These are phyloP conservation scores for Trametes cubensis DNA, from an alignment of 768 basidiomycete genomes.

Conservation along the genomic window DNA sequence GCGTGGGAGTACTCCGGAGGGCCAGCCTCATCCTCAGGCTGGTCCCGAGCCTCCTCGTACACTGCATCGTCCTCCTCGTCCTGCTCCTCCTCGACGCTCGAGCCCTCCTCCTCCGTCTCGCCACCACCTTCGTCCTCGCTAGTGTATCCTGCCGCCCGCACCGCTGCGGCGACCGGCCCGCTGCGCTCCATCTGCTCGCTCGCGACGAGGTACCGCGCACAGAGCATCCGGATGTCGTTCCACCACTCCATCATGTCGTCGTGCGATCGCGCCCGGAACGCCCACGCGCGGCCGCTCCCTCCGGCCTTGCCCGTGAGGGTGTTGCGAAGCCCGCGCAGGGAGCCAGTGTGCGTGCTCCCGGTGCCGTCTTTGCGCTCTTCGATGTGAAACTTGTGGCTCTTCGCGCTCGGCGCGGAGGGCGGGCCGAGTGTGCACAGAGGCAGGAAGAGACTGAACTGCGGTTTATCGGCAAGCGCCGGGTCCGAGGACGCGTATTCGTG, in stretches of 20 bases:
- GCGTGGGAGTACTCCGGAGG: slow-evolving; percentile 65
- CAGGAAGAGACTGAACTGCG: slow-evolving; percentile 86
- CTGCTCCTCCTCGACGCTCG: slow-evolving; percentile 53
- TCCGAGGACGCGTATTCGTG: slow-evolving; percentile 89
- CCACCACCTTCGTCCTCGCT: slow-evolving; percentile 72
- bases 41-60: slow-evolving; percentile 50
- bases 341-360: slow-evolving; percentile 65
- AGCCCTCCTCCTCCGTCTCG: slow-evolving; percentile 63
- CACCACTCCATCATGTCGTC: slow-evolving; percentile 99
- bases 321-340: slow-evolving; percentile 40
- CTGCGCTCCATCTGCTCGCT: slow-evolving; percentile 91
- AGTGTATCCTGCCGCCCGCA: slow-evolving; percentile 85
- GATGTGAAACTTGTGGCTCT: slow-evolving; percentile 95
- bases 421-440: slow-evolving; percentile 96
- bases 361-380: slow-evolving; percentile 86
- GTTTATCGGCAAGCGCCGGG: slow-evolving; percentile 57
- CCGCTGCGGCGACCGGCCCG: slow-evolving; percentile 91
- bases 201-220: slow-evolving; percentile 91
- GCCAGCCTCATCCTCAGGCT: slow-evolving; percentile 47
- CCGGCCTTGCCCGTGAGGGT: slow-evolving; percentile 36
- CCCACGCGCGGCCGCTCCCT: slow-evolving; percentile 71
- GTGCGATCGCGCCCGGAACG: slow-evolving; percentile 83
- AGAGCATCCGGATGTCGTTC: slow-evolving; percentile 95
- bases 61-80: slow-evolving; percentile 51
- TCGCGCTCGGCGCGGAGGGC: slow-evolving; percentile 65